Evolutionary conservation across 805 yeast species (phyloP).

Genomic region (Pichia nakasei): DNA sequence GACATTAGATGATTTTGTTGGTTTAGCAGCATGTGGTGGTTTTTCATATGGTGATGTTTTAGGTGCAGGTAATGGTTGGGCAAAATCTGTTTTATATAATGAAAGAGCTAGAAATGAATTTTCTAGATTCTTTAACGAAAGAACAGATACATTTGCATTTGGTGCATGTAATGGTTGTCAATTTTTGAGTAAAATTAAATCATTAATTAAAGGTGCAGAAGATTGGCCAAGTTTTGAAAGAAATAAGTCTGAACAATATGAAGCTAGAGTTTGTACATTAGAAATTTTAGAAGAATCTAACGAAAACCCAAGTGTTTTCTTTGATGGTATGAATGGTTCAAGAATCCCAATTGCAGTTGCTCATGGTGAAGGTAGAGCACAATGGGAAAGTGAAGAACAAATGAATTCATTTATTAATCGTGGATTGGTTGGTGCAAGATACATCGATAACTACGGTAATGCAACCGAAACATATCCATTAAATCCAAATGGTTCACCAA

Average conservation of each 20-base stretch:
- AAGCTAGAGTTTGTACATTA: conserved; percentile 87
- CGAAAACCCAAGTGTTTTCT: conserved; percentile 54
- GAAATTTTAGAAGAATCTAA: conserved; percentile 47
- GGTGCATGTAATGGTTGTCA: conserved; percentile 99
- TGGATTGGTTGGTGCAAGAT: conserved; percentile 61
- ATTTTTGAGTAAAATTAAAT: conserved; percentile 79
- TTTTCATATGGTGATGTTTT: conserved; percentile 97
- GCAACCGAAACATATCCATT: conserved; percentile 78
- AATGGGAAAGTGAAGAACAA: conserved; percentile 42
- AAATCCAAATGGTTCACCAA: conserved; percentile 95
- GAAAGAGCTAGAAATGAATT: conserved; percentile 70
- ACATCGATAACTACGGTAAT: conserved; percentile 85
- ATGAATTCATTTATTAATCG: conserved; percentile 40
- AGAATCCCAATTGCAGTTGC: conserved; percentile 95
- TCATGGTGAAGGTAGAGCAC: conserved; percentile 96
- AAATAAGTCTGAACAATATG: conserved; percentile 89
- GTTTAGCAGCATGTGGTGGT: conserved; percentile 98
- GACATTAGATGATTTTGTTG: conserved; percentile 70
- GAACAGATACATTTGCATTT: conserved; percentile 89
- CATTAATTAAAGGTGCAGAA: conserved; percentile 85
- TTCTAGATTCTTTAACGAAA: conserved; percentile 68
- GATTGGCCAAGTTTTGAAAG: conserved; percentile 95
- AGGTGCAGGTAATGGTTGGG: conserved; percentile 99
- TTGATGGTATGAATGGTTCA: conserved; percentile 88
- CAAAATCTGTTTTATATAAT: conserved; percentile 86